A percentile compares a stretch with the other conserved stretches of the same genome.
These are phyloP conservation scores for Cyberlindnera mississippiensis DNA, from an alignment of 805 yeast genomes.

Conservation along the genomic window DNA sequence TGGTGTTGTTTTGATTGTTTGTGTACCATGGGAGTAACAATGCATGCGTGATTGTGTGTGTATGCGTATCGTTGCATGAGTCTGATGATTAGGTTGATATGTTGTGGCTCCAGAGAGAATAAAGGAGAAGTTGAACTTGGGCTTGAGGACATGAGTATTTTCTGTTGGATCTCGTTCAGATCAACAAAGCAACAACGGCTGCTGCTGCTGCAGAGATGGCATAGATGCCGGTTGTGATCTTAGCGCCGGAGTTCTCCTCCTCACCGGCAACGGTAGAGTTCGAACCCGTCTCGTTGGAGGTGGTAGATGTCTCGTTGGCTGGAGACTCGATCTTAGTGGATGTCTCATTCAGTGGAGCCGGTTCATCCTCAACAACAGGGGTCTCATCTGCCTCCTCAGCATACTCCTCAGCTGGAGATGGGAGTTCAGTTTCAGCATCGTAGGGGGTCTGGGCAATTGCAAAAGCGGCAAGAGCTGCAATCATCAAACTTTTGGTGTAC, in stretches of 20 bases:
- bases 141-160: too few species aligned
- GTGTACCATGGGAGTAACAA: too few species aligned
- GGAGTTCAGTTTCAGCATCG: constrained; percentile 10
- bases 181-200: constrained; percentile 14
- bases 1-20: too few species aligned
- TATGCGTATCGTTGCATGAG: not conserved
- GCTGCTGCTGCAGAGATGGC: constrained; percentile 4
- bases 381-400: constrained; percentile 5
- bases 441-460: constrained; percentile 27
- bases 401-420: constrained; percentile 4
- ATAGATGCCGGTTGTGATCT: constrained; percentile 3
- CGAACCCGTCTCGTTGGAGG: constrained; percentile 7
- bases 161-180: constrained; percentile 3
- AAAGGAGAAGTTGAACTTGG: not conserved
- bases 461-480: constrained; percentile 13
- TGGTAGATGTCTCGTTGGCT: constrained; percentile 1
- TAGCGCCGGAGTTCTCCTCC: constrained; percentile 11
- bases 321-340: constrained; percentile 1
- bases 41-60: not conserved
- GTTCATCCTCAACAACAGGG: constrained; percentile 7
- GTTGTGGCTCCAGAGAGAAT: not conserved
- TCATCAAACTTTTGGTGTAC: constrained; percentile 15
- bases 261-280: constrained; percentile 8
- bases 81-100: not conserved
- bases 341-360: constrained; percentile 5